Evolutionary conservation across 2,329 filamentous ascomycete species (phyloP).

Genomic region (Phialophora verrucosa): DNA sequence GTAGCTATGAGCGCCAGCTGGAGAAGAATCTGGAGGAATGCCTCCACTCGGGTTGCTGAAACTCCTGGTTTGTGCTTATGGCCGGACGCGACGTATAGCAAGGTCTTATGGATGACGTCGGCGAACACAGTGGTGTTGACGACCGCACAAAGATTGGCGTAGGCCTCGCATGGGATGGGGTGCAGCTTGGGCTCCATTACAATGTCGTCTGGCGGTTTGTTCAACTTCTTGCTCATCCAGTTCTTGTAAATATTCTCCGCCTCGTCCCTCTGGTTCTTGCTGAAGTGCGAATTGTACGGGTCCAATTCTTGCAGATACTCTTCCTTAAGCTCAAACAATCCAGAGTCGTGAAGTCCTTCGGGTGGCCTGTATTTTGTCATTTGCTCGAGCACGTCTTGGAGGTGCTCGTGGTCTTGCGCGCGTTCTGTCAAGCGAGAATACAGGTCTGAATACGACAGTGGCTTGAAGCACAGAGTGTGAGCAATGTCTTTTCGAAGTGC

Average conservation of each 20-base stretch:
- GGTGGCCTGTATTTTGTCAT: conserved; percentile 90
- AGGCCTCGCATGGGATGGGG: conserved; percentile 76
- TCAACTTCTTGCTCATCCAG: conserved; percentile 84
- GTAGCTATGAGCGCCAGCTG: conserved; percentile 87
- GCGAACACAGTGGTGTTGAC: conserved; percentile 85
- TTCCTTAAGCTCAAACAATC: conserved; percentile 89
- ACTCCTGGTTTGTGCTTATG: conserved; percentile 73
- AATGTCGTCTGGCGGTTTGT: conserved; percentile 78
- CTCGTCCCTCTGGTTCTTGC: conserved; percentile 95
- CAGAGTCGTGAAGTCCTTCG: conserved; percentile 88
- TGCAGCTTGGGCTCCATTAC: conserved; percentile 88
- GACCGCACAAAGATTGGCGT: conserved; percentile 76
- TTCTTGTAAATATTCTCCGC: conserved; percentile 87
- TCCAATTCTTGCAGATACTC: conserved; percentile 88
- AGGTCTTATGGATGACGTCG: conserved; percentile 85
- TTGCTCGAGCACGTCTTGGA: conserved; percentile 80
- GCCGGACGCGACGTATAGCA: conserved; percentile 78
- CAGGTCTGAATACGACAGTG: conserved; percentile 91
- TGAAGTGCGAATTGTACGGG: conserved; percentile 95
- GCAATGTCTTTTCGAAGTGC: conserved; percentile 87
- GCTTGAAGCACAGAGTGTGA: conserved; percentile 95
- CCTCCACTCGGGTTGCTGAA: conserved; percentile 81
- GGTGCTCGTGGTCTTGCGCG: conserved; percentile 85
- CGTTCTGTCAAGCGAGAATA: conserved; percentile 85
- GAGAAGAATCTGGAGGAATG: conserved; percentile 87